These are phyloP conservation scores for Saturnispora dispora DNA, from an alignment of 805 yeast species.

Conservation along the genomic window DNA sequence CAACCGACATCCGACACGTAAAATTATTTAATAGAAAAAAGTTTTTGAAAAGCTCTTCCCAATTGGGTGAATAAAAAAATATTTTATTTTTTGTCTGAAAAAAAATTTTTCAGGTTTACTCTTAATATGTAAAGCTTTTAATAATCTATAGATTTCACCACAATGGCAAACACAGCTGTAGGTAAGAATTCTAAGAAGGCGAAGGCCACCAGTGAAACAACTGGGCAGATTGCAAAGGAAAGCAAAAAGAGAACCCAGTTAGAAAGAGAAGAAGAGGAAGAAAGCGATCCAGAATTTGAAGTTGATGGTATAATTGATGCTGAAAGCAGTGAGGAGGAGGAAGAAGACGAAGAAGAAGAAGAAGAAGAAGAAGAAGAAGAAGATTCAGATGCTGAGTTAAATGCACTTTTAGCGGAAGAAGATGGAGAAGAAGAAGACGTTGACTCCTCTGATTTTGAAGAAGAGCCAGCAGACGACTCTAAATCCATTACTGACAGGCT, in stretches of 20 bases:
- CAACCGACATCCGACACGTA: not conserved
- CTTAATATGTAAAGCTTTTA: not conserved
- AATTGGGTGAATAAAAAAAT: not conserved
- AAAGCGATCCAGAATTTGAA: constrained; percentile 22
- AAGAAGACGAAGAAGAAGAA: constrained; percentile 8
- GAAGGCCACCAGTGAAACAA: not conserved
- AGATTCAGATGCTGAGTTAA: constrained; percentile 57
- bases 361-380: constrained; percentile 27
- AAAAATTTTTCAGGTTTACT: not conserved
- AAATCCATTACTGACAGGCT: constrained; percentile 44
- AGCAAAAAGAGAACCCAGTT: constrained; percentile 17
- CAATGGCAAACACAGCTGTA: not conserved
- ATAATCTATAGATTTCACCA: not conserved
- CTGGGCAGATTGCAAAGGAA: constrained; percentile 14
- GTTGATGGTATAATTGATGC: constrained; percentile 33
- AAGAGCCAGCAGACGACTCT: constrained; percentile 26
- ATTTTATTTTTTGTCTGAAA: not conserved
- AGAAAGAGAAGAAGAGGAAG: constrained; percentile 21
- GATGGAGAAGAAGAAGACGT: constrained; percentile 31
- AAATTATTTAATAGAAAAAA: too few species aligned
- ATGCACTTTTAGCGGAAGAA: constrained; percentile 41
- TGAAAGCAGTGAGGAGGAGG: constrained; percentile 30
- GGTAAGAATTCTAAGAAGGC: not conserved
- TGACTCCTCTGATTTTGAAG: constrained; percentile 44
- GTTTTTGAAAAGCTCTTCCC: not conserved